Evolutionary conservation across 371 early-diverging fungal species (phyloP).

Genomic region (Apophysomyces variabilis): DNA sequence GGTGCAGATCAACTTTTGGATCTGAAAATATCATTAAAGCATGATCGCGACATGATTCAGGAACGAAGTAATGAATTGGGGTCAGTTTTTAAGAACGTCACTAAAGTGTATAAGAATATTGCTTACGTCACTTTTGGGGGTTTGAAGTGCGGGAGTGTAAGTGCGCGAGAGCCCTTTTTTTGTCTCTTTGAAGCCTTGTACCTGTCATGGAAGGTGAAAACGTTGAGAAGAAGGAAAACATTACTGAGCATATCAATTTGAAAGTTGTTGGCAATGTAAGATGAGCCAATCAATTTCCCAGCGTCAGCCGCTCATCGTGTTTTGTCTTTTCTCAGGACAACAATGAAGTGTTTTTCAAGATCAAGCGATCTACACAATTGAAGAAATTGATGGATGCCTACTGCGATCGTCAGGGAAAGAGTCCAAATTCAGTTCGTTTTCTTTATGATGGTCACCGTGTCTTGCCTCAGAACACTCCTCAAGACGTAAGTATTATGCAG

Average conservation of each 20-base stretch:
- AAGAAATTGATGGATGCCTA: slow-evolving; percentile 93
- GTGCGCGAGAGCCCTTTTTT: not conserved
- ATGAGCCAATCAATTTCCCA: slow-evolving; percentile 14
- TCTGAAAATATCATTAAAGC: too few relatives aligned
- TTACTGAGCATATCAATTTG: slow-evolving; percentile 84
- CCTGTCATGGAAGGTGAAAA: slow-evolving; percentile 19
- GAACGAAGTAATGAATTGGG: too few relatives aligned
- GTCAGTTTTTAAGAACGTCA: too few relatives aligned
- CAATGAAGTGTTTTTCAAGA: slow-evolving; percentile 90
- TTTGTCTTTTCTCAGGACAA: slow-evolving; percentile 53
- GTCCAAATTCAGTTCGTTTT: slow-evolving; percentile 80
- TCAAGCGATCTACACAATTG: slow-evolving; percentile 87
- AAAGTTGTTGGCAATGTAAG: slow-evolving; percentile 87
- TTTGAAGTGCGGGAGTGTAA: too few relatives aligned
- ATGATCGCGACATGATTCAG: too few relatives aligned
- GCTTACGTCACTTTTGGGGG: too few relatives aligned
- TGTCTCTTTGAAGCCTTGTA: not conserved
- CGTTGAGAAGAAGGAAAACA: slow-evolving; percentile 60
- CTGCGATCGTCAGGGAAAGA: slow-evolving; percentile 81
- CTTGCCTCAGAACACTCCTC: slow-evolving; percentile 76
- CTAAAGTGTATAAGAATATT: too few relatives aligned
- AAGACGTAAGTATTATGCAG: slow-evolving; percentile 58
- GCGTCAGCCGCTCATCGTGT: not conserved
- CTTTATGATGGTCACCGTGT: slow-evolving; percentile 89
- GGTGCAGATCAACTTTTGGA: too few relatives aligned